Base-by-base conservation (phyloP, 495 filamentous ascomycete species). In the Penicillium malachiteum region DNA sequence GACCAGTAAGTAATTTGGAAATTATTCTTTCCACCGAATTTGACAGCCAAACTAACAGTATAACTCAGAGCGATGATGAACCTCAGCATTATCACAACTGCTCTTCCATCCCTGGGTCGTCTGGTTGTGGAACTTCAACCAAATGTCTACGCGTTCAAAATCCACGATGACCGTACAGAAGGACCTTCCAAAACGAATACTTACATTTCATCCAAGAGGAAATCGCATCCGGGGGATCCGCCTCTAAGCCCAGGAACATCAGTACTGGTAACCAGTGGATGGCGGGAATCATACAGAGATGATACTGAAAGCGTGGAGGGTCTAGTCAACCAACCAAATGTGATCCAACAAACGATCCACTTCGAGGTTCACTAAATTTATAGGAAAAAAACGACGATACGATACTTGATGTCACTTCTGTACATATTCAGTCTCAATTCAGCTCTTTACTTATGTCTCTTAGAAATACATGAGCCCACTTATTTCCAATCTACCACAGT, bases 71-170 rank as follows among this genome's bases (percentile, higher is more conserved):
- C 56, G 14, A 59, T 65, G 52, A 60, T 69, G 62, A 69, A 69
- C 43, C 41, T 69, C 4, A 67, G 64, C 42, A 63, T 69, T 26
- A 62, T 69, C 30, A 55, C 60, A 31, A 67, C 66, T 3, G 54
- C 66, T n/a, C 50, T 69, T 30, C 66, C 66, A 18, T 67, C 66
- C 26, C 54, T 69, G 18, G 66, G 66, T 16, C 61, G 66, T 31
- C 61, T 69, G n/a, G 59, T 66, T 4, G 55, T 67, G 40, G 66
- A 69, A n/a, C 56, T 69, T 10, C 64, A 69, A 48, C 63, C 60
- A 47, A 50, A 46, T 43, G 31, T 64, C 51, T 50, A 60, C 38
- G 57, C 63, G 2, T 69, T 65, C 56, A 56, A 64, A 37, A 65
- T 69, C 52, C 62, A 66, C 33, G 59, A 69, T 14, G 58, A 62